These are phyloP conservation scores for Teratosphaeria zuluensis DNA, from an alignment of 2,329 filamentous ascomycete species.

Conservation along the genomic window DNA sequence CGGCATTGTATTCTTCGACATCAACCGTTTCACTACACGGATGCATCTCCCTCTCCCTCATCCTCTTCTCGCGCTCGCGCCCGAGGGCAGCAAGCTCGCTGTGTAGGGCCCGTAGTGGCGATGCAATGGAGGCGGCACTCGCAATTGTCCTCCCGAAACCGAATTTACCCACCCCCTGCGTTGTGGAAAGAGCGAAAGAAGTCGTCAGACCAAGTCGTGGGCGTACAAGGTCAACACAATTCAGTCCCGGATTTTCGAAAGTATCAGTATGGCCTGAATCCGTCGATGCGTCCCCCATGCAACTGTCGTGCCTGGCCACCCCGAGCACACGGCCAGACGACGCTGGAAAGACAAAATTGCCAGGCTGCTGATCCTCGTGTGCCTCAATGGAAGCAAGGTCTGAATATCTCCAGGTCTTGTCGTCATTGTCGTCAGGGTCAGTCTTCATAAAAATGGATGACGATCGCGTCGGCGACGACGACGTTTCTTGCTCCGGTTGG, in stretches of 20 bases:
- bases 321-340: background rate
- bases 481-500: background rate
- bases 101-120: background rate
- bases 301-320: background rate
- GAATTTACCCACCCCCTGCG: background rate
- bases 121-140: background rate
- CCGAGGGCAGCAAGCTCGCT: background rate
- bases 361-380: background rate
- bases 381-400: background rate
- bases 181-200: background rate
- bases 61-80: background rate
- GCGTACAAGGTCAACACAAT: background rate
- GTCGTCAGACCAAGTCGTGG: background rate
- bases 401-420: background rate
- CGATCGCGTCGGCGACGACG: background rate
- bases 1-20: background rate
- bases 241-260: background rate
- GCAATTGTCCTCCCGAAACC: background rate
- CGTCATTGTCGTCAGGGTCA: background rate
- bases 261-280: background rate
- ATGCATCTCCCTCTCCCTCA: background rate
- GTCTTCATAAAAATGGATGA: background rate
- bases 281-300: background rate
- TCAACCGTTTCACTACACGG: background rate
- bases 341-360: background rate